Evolutionary conservation across 2,329 filamentous ascomycete genomes (phyloP).

Genomic region (Phymatotrichopsis omnivora): DNA sequence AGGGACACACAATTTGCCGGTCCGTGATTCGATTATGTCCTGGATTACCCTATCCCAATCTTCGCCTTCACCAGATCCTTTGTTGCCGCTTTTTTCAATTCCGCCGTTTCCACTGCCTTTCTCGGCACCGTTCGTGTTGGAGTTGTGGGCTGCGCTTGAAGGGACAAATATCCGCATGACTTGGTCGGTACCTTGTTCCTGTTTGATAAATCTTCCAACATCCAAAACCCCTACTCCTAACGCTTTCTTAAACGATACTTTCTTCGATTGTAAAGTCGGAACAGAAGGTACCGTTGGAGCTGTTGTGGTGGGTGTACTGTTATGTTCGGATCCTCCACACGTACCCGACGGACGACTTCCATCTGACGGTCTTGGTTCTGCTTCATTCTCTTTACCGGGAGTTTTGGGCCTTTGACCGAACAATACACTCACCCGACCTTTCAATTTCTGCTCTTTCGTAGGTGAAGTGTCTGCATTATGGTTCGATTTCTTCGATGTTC

Average conservation of each 20-base stretch:
- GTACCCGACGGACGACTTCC: slow-evolving; percentile 10
- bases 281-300: background rate
- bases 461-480: slow-evolving; percentile 16
- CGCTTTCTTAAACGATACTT: slow-evolving; percentile 26
- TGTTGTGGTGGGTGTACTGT: background rate
- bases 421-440: slow-evolving; percentile 28
- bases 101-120: slow-evolving; percentile 1
- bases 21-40: slow-evolving; percentile 32
- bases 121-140: background rate
- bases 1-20: slow-evolving; percentile 29
- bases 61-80: slow-evolving; percentile 12
- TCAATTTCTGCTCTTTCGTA: slow-evolving; percentile 20
- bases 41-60: slow-evolving; percentile 32
- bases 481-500: slow-evolving; percentile 8
- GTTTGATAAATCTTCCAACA: slow-evolving; percentile 30
- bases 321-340: too few species aligned
- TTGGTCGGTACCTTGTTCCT: slow-evolving; percentile 30
- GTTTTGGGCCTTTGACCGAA: slow-evolving; percentile 27
- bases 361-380: background rate
- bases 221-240: slow-evolving; percentile 32
- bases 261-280: too few species aligned
- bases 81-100: slow-evolving; percentile 8
- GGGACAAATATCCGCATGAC: slow-evolving; percentile 32
- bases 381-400: slow-evolving; percentile 17
- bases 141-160: slow-evolving; percentile 18